A percentile compares a stretch with the other conserved stretches of the same genome.
These are phyloP conservation scores for Suillus ampliporus DNA, from an alignment of 768 basidiomycete species.

Conservation along the genomic window DNA sequence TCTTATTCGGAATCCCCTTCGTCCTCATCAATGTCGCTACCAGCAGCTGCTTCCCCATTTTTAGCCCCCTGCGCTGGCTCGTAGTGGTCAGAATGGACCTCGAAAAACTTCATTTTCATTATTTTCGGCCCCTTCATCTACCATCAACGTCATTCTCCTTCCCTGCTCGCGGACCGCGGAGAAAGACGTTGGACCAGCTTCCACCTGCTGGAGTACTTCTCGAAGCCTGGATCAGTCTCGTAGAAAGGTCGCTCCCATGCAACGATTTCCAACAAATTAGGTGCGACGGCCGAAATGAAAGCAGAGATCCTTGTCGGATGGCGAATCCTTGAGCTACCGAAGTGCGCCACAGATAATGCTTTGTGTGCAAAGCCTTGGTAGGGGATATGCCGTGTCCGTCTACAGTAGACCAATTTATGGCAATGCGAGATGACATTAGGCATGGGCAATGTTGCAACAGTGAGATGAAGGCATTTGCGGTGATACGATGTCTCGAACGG, in stretches of 20 bases:
- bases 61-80: not conserved
- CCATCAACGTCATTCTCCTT: not conserved
- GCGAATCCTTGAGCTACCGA: not conserved
- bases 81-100: not conserved
- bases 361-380: slow-evolving; percentile 1
- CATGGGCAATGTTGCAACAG: slow-evolving; percentile 3
- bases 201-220: slow-evolving; percentile 33
- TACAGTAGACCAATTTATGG: not conserved
- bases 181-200: slow-evolving; percentile 32
- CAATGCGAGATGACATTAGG: no score
- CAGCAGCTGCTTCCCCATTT: not conserved
- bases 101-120: not conserved
- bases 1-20: not conserved
- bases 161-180: slow-evolving; percentile 17
- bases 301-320: slow-evolving; percentile 19
- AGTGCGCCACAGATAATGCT: not conserved
- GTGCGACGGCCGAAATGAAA: slow-evolving; percentile 33
- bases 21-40: not conserved
- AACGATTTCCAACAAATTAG: slow-evolving; percentile 32
- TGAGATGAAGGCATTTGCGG: not conserved
- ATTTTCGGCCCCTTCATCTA: not conserved
- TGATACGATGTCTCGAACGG: not conserved
- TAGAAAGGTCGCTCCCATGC: slow-evolving; percentile 23
- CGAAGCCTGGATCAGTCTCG: slow-evolving; percentile 1
- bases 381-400: not conserved